These are phyloP conservation scores for Immersiporthe knoxdaviesiana DNA, from an alignment of 2,329 filamentous ascomycete genomes.

Conservation along the genomic window DNA sequence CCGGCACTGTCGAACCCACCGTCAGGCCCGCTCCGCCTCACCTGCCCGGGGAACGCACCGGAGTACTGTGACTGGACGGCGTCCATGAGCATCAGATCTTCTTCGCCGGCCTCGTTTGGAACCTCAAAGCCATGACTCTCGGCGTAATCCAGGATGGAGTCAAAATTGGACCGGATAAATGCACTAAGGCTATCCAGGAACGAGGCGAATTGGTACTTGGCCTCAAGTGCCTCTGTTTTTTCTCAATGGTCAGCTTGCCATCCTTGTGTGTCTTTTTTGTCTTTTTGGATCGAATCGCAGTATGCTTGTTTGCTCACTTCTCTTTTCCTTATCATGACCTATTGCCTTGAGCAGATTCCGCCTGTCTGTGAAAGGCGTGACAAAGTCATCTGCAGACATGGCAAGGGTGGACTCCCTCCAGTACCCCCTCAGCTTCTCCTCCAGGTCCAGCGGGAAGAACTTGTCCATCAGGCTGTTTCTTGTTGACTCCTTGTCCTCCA, in stretches of 20 bases:
- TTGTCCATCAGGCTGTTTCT: constrained; percentile 57
- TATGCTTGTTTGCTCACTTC: constrained; percentile 33
- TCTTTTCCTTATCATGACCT: constrained; percentile 49
- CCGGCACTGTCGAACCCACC: constrained; percentile 32
- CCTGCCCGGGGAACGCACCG: constrained; percentile 26
- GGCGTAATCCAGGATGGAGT: constrained; percentile 41
- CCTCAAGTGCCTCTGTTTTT: constrained; percentile 40
- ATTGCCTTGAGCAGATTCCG: constrained; percentile 55
- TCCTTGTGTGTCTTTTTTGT: not conserved
- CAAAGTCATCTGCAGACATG: constrained; percentile 52
- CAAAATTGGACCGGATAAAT: constrained; percentile 39
- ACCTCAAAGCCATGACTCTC: constrained; percentile 44
- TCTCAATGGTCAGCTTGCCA: constrained; percentile 28
- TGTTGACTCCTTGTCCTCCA: constrained; percentile 52
- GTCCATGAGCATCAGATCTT: constrained; percentile 30
- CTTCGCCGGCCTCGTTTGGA: constrained; percentile 36
- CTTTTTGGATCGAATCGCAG: not conserved
- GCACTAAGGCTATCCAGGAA: constrained; percentile 41
- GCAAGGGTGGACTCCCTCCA: constrained; percentile 46
- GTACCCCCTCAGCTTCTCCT: constrained; percentile 51
- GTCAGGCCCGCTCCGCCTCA: constrained; percentile 20
- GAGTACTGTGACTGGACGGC: constrained; percentile 27
- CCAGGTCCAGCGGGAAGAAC: constrained; percentile 59
- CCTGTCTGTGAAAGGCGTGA: constrained; percentile 47
- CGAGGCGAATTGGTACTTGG: constrained; percentile 44